Conservation (phyloP, 129 eudicot genomes). For the Calendula officinalis region DNA sequence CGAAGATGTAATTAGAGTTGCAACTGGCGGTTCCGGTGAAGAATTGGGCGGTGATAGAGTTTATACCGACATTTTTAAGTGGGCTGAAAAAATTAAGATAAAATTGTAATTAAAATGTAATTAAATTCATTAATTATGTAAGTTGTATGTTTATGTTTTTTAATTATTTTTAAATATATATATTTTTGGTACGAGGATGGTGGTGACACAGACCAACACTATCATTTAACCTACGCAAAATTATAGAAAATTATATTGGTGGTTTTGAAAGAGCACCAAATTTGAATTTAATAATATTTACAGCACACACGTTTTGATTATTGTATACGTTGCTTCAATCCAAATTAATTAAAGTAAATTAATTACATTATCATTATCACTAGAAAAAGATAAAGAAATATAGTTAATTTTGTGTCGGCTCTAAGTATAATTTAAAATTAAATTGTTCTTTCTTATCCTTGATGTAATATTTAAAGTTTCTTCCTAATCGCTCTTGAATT, state of each 20-base stretch:
- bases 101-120: slow-evolving; percentile 15
- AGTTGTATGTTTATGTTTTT: neutral
- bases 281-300: slow-evolving; percentile 13
- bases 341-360: slow-evolving; percentile 11
- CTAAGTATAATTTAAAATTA: neutral
- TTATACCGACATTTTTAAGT: slow-evolving; percentile 71
- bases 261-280: slow-evolving; percentile 18
- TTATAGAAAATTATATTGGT: neutral
- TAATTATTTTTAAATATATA: neutral
- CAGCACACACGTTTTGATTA: slow-evolving; percentile 21
- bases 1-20: slow-evolving; percentile 83
- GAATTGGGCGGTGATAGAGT: slow-evolving; percentile 83
- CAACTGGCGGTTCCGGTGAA: slow-evolving; percentile 76
- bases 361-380: slow-evolving; percentile 16
- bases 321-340: slow-evolving; percentile 31
- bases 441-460: slow-evolving; percentile 24
- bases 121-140: neutral
- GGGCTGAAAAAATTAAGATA: slow-evolving; percentile 73
- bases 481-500: slow-evolving; percentile 3
- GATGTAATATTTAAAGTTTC: slow-evolving; percentile 8
- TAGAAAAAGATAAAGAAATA: slow-evolving; percentile 9
- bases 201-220: slow-evolving; percentile 13
- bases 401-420: slow-evolving; percentile 27
- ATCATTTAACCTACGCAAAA: neutral
- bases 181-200: slow-evolving; percentile 26